Evolutionary conservation across 2,329 filamentous ascomycete species (phyloP), one percentile per base, ranked within the genome.

Genomic region (Neonectria ditissima): DNA sequence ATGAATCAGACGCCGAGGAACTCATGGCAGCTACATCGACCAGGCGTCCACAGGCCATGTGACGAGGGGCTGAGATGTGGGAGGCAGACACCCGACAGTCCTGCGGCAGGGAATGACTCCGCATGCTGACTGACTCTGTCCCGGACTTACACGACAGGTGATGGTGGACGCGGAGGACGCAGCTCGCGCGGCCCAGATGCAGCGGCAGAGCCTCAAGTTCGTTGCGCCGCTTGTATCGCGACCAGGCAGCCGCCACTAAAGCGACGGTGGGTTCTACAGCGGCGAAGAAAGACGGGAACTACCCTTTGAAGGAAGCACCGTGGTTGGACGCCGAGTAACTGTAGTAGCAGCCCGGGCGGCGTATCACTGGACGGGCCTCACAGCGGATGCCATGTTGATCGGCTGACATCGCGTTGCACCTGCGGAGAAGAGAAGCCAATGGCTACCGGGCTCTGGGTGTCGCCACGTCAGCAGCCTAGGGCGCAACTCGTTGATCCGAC

Each of bases 401-500:
- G 41, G 55, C 58, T 69, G 67, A 72, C 70, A 58, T 57, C 32
- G 57, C 41, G 54, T 58, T 57, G 63, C 63, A 67, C 51, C 24
- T 55, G n/a, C 14, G 41, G 22, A 9, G 16, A 45, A n/a, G 22
- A 9, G 16, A 45, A n/a, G 48, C 57, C 45, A 67, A 62, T 58
- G 47, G 59, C 44, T 43, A 18, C 43, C 11, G 26, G n/a, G 5
- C 44, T 57, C 22, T 32, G 26, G 54, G 41, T 16, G 30, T 34
- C 58, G 70, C 66, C 70, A 71, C 66, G 69, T 72, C 68, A 69
- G 68, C 68, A 61, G 51, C 28, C 22, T 50, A 55, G 58, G 50
- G 37, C 43, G 18, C 37, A 51, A 32, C 22, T 41, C 41, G 16
- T 48, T 18, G 47, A n/a, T 32, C 44, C 28, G 44, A 57, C 18